Conservation (phyloP, 805 yeast species). For the Tetrapisispora pingtungensis region DNA sequence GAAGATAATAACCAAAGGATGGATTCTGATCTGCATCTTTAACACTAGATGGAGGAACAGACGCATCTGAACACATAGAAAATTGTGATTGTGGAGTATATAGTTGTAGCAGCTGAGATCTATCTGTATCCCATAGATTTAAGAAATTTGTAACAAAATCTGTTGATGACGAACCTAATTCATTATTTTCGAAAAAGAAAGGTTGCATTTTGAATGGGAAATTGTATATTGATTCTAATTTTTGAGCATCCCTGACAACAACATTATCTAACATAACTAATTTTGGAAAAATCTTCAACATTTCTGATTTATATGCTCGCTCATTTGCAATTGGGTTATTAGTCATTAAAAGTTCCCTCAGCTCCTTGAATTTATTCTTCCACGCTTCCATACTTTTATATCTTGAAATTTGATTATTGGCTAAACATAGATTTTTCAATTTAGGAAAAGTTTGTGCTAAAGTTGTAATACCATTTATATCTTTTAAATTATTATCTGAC, state of each 20-base stretch:
- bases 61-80: slow-evolving; percentile 65
- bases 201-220: slow-evolving; percentile 49
- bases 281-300: slow-evolving; percentile 69
- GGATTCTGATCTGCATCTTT: slow-evolving; percentile 28
- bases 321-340: slow-evolving; percentile 63
- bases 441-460: slow-evolving; percentile 67
- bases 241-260: slow-evolving; percentile 62
- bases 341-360: slow-evolving; percentile 67
- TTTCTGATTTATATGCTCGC: slow-evolving; percentile 44
- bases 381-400: slow-evolving; percentile 58
- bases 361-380: slow-evolving; percentile 59
- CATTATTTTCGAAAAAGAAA: slow-evolving; percentile 73
- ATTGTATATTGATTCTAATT: slow-evolving; percentile 39
- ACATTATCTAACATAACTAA: slow-evolving; percentile 70
- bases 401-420: slow-evolving; percentile 58
- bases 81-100: slow-evolving; percentile 82
- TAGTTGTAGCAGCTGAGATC: slow-evolving; percentile 57
- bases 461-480: slow-evolving; percentile 48
- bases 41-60: slow-evolving; percentile 44
- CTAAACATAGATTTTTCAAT: slow-evolving; percentile 68
- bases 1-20: slow-evolving; percentile 57
- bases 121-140: slow-evolving; percentile 71
- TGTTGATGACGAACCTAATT: slow-evolving; percentile 61
- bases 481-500: slow-evolving; percentile 54
- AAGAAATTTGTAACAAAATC: slow-evolving; percentile 67